Conservation (phyloP, 129 eudicot species). For the Flaveria bidentis region DNA sequence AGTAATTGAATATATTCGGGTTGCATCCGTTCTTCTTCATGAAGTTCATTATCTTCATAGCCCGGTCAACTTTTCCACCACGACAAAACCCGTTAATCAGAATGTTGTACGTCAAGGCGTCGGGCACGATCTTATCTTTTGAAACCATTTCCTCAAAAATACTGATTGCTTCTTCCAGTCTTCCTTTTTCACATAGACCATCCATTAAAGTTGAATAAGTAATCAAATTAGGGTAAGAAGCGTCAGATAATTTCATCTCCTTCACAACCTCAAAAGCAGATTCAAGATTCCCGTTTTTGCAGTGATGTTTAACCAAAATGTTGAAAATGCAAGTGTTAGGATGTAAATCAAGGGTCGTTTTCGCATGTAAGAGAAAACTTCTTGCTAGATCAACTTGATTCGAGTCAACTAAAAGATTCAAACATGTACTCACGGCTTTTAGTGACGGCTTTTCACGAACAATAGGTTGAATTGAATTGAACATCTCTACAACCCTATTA, state of each 20-base stretch:
- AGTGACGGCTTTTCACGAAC: constrained; percentile 79
- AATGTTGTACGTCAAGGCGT: constrained; percentile 73
- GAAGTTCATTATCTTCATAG: constrained; percentile 58
- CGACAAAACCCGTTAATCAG: constrained; percentile 77
- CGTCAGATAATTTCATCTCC: constrained; percentile 63
- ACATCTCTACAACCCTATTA: constrained; percentile 77
- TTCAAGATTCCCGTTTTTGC: constrained; percentile 69
- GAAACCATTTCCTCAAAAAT: constrained; percentile 89
- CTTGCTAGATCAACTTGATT: constrained; percentile 67
- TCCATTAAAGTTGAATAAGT: constrained; percentile 80
- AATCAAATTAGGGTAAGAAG: constrained; percentile 67
- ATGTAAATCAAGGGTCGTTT: constrained; percentile 45
- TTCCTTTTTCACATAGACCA: constrained; percentile 64
- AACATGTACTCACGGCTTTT: constrained; percentile 80
- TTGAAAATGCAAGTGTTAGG: constrained; percentile 91
- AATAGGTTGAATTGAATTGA: constrained; percentile 51
- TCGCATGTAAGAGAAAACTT: constrained; percentile 52
- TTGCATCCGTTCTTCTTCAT: constrained; percentile 81
- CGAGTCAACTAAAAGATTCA: constrained; percentile 79
- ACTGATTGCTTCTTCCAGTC: constrained; percentile 64
- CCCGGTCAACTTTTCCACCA: constrained; percentile 67
- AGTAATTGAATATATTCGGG: constrained; percentile 68
- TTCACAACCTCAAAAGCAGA: constrained; percentile 74
- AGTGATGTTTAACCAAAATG: constrained; percentile 86
- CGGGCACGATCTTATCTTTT: constrained; percentile 64